A percentile compares a stretch with the other conserved stretches of the same genome.
phyloP scores from a whole-genome alignment of 2,329 filamentous ascomycete species.

The Sarocladiaceae sp. region DNA sequence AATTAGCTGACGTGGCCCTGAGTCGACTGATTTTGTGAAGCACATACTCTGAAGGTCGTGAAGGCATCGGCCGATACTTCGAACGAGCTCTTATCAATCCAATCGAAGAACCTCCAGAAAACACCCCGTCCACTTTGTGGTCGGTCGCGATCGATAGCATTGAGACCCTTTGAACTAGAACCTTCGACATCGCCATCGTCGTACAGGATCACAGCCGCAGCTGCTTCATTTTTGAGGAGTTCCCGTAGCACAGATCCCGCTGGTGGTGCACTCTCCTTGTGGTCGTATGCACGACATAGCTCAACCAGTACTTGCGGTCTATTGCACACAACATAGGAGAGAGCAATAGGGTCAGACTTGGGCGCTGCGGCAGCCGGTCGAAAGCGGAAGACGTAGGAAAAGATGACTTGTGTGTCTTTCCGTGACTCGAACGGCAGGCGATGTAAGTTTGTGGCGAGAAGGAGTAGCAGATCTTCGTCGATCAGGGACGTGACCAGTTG shows the following conservation, averaged over 20 bases:
- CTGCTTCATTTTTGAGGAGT: conserved; percentile 82
- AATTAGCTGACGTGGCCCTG: background rate
- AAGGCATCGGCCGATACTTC: conserved; percentile 97
- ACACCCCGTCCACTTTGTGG: conserved; percentile 77
- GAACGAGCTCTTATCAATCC: conserved; percentile 95
- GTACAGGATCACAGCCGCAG: conserved; percentile 87
- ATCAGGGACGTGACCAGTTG: conserved; percentile 81
- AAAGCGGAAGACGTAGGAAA: conserved; percentile 92
- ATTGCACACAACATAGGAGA: conserved; percentile 84
- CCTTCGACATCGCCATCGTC: conserved; percentile 73
- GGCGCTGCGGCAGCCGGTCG: conserved; percentile 64
- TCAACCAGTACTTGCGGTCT: conserved; percentile 84
- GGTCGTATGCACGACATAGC: conserved; percentile 83
- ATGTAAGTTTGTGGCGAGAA: conserved; percentile 77
- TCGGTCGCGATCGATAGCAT: conserved; percentile 70
- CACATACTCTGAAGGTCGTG: conserved; percentile 83
- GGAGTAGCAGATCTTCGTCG: conserved; percentile 82
- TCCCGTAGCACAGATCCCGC: conserved; percentile 88
- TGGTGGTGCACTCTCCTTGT: conserved; percentile 86
- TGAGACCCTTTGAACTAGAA: conserved; percentile 71
- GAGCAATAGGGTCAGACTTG: conserved; percentile 72
- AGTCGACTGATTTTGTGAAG: background rate
- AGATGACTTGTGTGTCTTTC: conserved; percentile 93
- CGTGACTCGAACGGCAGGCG: conserved; percentile 90
- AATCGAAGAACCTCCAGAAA: conserved; percentile 96